phyloP scores from a whole-genome alignment of 306 rosid genomes.

The Malus fusca region DNA sequence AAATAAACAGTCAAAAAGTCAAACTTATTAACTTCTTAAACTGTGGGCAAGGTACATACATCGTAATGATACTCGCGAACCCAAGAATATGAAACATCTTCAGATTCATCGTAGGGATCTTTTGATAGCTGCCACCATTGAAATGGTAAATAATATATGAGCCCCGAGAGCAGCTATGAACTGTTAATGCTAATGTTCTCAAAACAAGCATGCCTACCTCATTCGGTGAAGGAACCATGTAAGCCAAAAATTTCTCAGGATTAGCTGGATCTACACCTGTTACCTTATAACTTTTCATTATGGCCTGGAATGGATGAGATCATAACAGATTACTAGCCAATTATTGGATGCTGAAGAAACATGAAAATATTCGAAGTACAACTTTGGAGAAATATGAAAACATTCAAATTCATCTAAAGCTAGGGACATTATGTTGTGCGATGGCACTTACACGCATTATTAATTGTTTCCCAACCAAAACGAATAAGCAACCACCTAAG shows the following conservation, averaged over 20 bases:
- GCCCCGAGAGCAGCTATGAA: neutral
- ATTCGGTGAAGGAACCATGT: constrained; percentile 86
- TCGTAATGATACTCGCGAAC: constrained; percentile 92
- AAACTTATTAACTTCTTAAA: neutral
- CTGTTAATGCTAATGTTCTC: neutral
- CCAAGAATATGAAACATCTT: constrained; percentile 78
- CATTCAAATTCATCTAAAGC: neutral
- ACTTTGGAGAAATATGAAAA: no score
- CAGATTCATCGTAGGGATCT: constrained; percentile 78
- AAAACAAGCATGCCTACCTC: constrained; percentile 46
- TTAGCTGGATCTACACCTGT: constrained; percentile 61
- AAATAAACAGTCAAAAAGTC: neutral
- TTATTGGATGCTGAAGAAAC: neutral
- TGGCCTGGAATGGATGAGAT: constrained; percentile 48
- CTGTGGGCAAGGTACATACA: constrained; percentile 41
- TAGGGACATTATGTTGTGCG: neutral
- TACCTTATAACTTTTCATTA: constrained; percentile 80
- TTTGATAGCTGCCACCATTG: constrained; percentile 69
- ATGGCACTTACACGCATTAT: neutral
- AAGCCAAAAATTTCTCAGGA: constrained; percentile 89
- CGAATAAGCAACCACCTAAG: neutral
- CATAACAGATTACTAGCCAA: constrained; percentile 1
- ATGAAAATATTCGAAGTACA: neutral
- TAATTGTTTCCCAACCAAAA: neutral
- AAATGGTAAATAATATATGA: constrained; percentile 8